Evolutionary conservation across 176 grass and related monocot species (phyloP).

Genomic region (Thalia dealbata): DNA sequence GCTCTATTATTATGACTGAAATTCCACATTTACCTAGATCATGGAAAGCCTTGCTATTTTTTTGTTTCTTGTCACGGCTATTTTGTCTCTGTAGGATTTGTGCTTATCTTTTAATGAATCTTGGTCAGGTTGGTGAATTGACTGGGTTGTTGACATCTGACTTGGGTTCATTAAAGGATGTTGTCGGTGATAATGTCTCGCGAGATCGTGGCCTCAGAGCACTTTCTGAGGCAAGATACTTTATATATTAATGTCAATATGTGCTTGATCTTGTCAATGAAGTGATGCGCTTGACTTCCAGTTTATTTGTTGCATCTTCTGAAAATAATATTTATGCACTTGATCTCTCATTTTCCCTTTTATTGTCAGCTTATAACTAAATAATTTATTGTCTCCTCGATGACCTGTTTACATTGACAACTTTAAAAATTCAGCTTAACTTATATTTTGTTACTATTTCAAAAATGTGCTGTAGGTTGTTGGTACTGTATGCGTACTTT

Average conservation of each 20-base stretch:
- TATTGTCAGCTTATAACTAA: background rate
- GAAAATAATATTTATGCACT: constrained; percentile 1
- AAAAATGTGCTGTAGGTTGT: constrained; percentile 53
- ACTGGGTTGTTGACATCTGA: constrained; percentile 93
- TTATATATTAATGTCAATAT: constrained; percentile 40
- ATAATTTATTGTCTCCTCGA: background rate
- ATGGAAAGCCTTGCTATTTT: background rate
- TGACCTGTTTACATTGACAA: background rate
- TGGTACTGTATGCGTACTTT: constrained; percentile 90
- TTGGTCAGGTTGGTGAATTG: constrained; percentile 80
- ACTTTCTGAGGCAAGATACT: constrained; percentile 87
- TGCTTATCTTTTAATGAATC: constrained; percentile 17
- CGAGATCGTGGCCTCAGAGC: constrained; percentile 93
- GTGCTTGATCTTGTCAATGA: constrained; percentile 42
- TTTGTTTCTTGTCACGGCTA: constrained; percentile 14
- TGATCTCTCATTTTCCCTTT: constrained; percentile 14
- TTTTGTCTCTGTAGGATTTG: background rate
- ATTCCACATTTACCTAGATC: background rate
- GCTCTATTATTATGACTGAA: background rate
- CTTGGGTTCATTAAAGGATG: constrained; percentile 76
- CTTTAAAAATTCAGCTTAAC: constrained; percentile 9
- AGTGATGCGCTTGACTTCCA: constrained; percentile 25
- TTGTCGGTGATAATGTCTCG: constrained; percentile 94
- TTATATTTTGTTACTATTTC: constrained; percentile 9
- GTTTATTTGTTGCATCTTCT: constrained; percentile 9